Percentiles rank a stretch among this genome's conserved stretches.
Conservation (phyloP, 2,329 filamentous ascomycete species). For the Ophiocordyceps camponoti-floridani region DNA sequence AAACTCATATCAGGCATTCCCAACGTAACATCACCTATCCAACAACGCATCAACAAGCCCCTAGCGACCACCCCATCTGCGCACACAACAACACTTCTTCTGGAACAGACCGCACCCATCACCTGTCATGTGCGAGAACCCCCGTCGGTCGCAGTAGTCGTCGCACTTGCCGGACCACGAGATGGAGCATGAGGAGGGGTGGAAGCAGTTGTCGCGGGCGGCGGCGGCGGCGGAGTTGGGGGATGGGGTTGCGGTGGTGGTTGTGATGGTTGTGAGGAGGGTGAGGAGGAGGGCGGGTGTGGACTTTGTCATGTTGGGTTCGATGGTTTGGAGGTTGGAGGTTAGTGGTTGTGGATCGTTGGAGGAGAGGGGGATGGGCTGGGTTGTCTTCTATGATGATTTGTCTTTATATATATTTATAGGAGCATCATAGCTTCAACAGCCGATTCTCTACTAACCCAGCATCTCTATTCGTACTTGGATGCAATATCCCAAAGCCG, state of each 20-base stretch:
- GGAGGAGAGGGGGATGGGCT: too few species aligned
- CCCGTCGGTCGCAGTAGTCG: constrained; percentile 1
- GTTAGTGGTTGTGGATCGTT: background rate
- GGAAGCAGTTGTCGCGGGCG: constrained; percentile 1
- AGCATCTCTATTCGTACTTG: too few species aligned
- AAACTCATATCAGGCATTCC: too few species aligned
- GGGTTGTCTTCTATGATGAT: too few species aligned
- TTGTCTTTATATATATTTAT: too few species aligned
- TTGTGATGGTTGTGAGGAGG: background rate
- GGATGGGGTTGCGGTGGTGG: background rate
- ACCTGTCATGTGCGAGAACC: constrained; percentile 1
- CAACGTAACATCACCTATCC: background rate
- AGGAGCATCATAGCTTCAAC: too few species aligned
- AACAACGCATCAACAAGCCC: background rate
- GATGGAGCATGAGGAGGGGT: background rate
- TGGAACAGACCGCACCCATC: background rate
- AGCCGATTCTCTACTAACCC: too few species aligned
- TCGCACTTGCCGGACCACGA: background rate
- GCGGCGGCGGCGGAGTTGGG: background rate
- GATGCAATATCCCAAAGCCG: too few species aligned
- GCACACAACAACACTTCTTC: constrained; percentile 1
- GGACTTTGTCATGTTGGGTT: too few species aligned
- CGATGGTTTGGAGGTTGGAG: background rate
- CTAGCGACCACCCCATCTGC: too few species aligned
- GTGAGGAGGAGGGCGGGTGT: background rate